A percentile compares a stretch with the other conserved stretches of the same genome.
Evolutionary conservation across 176 grass and related monocot genomes (phyloP).

Genomic region (Typha latifolia): DNA sequence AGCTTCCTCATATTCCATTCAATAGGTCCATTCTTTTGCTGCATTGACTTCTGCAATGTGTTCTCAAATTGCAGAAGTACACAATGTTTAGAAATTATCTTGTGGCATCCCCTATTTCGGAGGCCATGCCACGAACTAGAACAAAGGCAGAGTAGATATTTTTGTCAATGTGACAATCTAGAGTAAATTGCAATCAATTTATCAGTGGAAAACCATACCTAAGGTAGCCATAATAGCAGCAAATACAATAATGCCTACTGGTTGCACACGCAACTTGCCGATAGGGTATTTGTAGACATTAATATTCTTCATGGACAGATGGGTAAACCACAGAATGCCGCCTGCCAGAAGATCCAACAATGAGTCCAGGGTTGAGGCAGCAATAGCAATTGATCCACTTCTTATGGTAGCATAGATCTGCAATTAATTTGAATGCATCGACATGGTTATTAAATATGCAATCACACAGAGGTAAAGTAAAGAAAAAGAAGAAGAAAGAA

Average conservation of each 20-base stretch:
- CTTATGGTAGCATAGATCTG: constrained; percentile 25
- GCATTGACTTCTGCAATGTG: no score
- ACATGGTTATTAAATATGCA: not conserved
- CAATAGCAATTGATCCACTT: constrained; percentile 25
- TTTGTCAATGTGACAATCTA: no score
- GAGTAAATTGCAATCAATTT: no score
- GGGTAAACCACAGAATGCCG: constrained; percentile 26
- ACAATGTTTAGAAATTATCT: no score
- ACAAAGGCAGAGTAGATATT: no score
- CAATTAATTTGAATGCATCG: not conserved
- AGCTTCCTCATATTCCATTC: no score
- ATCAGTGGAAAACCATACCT: constrained; percentile 1
- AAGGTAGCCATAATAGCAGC: constrained; percentile 27
- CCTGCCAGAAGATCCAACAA: constrained; percentile 27
- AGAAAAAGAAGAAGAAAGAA: not conserved
- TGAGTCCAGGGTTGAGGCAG: constrained; percentile 24
- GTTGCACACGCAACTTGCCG: constrained; percentile 22
- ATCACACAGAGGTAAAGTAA: not conserved
- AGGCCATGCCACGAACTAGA: no score
- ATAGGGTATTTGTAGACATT: constrained; percentile 24
- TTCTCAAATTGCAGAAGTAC: no score
- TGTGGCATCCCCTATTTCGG: no score
- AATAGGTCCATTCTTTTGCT: no score
- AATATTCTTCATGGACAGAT: constrained; percentile 24
- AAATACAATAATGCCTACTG: constrained; percentile 25